Base-by-base conservation (phyloP, 1,284 basidiomycete species). In the Sutorius eximius region DNA sequence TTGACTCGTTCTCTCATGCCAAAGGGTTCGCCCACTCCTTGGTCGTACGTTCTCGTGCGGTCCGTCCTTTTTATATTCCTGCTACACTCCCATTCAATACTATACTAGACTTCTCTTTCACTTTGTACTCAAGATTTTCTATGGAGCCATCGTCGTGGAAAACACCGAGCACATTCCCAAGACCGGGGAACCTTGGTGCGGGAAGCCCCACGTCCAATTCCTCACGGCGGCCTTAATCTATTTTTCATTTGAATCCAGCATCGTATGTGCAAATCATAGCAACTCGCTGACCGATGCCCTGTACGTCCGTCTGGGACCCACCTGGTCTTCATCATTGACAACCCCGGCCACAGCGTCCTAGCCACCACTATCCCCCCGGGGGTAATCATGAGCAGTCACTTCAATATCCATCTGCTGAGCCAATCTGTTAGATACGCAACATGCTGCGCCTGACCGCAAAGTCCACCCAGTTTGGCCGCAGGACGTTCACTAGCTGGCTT, bases 201-300 rank as follows among this genome's bases (percentile, higher is more conserved):
- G 63, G 24, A 32, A n/a, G 8, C 7, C 27, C 9, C 18, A 32
- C 27, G 45, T 45, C 20, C 59, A 75, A 73, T 59, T 74, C 78
- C 27, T 6, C 4, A 11, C n/a, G 2, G 13, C 34, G 2, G 11
- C 34, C 38, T 45, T 34, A 45, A 57, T 34, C 37, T 40, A 32
- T 27, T 6, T 27, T 27, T 27, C 24, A 27, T 27, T 5, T 27
- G 24, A 45, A 43, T 45, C 27, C 60, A 85, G 83, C 59, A 78
- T 85, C 55, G 82, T 93, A 29, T 88, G 85, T 60, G 83, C 90
- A 7, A 93, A 93, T 62, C 91, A 93, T 68, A 84, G 85, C 61
- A 93, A 93, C 69, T 90, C 87, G 1, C 72, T 94, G 54, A 93
- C 91, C 0, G 92, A 93, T 75, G 89, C 91, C 1, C 76, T 93